Base-by-base conservation (phyloP, 495 filamentous ascomycete species). In the Rusavskia elegans region DNA sequence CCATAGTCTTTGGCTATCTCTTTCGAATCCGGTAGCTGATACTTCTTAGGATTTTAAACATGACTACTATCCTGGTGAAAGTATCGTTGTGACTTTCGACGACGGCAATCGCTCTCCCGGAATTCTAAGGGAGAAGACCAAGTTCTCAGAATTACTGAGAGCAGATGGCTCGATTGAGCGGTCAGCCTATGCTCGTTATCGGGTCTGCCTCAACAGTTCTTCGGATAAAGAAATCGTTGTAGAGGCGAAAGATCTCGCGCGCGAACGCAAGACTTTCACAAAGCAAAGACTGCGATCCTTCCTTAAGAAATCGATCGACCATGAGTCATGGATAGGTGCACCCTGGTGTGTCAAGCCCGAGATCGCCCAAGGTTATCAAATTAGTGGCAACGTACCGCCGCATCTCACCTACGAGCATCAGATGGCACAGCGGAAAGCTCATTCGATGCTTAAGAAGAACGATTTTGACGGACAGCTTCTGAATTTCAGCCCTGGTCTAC, bases 271-370 rank as follows among this genome's bases (percentile, higher is more conserved):
- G 59, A 79, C 87, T 5, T 99, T 97, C 66, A 95, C 90, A 38
- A 99, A 99, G 68, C 81, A 89, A 44, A 87, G 95, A 64, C 71
- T 99, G 49, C 81, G 89, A 29, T 84, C 87, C 2, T 97, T 96
- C 55, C 87, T 99, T 53, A 95, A 95, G 61, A 89, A 94, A 67
- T 92, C 87, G 7, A 83, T 95, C 14, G 87, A 82, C 13, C 74
- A 89, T 53, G 93, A 97, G 59, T 76, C 89, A 0, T 97, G 90
- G 90, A 85, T 77, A 41, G 89, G 90, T 5, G 92, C 92, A 0
- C 93, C 93, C 10, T 99, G 92, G 92, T 64, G 94, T 36, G 89
- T 97, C 20, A 97, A 95, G 67, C 75, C 83, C 19, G 78, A 84
- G 46, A 79, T 95, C 45, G 93, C 93, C 1, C 79, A 81, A 30